Conservation (phyloP, 2,329 filamentous ascomycete species). For the Monascus ruber region DNA sequence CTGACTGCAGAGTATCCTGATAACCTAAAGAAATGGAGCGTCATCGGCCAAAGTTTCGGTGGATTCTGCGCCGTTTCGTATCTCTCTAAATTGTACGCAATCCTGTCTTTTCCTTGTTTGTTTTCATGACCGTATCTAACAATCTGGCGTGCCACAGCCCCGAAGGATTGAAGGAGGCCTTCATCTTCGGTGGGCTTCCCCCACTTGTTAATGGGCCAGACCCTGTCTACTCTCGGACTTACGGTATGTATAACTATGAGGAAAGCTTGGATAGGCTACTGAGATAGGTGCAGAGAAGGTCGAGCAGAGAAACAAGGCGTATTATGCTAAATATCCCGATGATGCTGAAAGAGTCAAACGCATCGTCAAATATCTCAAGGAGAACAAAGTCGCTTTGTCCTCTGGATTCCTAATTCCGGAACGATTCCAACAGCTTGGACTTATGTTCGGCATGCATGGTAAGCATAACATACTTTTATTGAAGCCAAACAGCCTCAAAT, state of each 20-base stretch:
- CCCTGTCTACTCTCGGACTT: conserved; percentile 63
- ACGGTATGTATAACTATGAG: conserved; percentile 26
- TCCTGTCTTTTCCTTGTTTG: neutral
- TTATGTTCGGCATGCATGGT: conserved; percentile 66
- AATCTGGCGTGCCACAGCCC: conserved; percentile 36
- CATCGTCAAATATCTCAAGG: conserved; percentile 54
- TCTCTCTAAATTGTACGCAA: conserved; percentile 55
- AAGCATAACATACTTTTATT: conserved; percentile 5
- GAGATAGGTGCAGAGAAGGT: conserved; percentile 41
- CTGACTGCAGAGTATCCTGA: conserved; percentile 59
- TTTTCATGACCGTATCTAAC: neutral
- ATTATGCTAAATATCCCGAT: conserved; percentile 76
- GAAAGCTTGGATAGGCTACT: neutral
- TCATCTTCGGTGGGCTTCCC: conserved; percentile 73
- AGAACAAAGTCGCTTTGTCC: conserved; percentile 54
- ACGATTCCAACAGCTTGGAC: conserved; percentile 66
- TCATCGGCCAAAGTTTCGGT: conserved; percentile 85
- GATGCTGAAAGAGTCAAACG: conserved; percentile 58
- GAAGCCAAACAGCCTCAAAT: too few species aligned
- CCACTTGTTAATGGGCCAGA: conserved; percentile 62
- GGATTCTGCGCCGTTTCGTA: conserved; percentile 80
- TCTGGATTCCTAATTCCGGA: conserved; percentile 60
- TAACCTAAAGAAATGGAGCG: conserved; percentile 66
- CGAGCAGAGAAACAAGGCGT: conserved; percentile 59
- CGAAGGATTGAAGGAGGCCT: conserved; percentile 67